phyloP scores from a whole-genome alignment of 805 yeast species.

The Candida andamanensis region DNA sequence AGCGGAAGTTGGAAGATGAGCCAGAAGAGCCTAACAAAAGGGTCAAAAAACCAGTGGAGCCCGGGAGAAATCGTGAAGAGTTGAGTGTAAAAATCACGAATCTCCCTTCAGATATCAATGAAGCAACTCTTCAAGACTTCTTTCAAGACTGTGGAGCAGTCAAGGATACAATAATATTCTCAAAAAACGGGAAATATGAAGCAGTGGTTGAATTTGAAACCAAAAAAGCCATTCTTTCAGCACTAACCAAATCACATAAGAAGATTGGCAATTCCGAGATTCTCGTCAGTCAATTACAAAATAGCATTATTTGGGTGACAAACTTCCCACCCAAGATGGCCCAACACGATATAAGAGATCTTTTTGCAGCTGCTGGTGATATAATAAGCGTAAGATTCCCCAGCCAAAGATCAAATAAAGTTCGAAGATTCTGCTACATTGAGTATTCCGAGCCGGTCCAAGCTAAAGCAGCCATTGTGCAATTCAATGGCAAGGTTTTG shows the following conservation, averaged over 20 bases:
- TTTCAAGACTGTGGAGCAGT: slow-evolving; percentile 62
- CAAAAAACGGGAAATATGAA: slow-evolving; percentile 12
- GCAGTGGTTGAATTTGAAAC: slow-evolving; percentile 58
- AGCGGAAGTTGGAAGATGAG: too few species aligned
- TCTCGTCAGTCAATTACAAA: slow-evolving; percentile 38
- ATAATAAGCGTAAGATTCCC: slow-evolving; percentile 59
- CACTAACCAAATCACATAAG: slow-evolving; percentile 57
- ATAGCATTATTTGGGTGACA: slow-evolving; percentile 64
- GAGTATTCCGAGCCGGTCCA: slow-evolving; percentile 44
- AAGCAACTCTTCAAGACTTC: slow-evolving; percentile 33
- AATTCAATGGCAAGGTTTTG: slow-evolving; percentile 34
- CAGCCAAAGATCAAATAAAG: slow-evolving; percentile 28
- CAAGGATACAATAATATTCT: slow-evolving; percentile 24
- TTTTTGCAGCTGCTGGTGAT: slow-evolving; percentile 39
- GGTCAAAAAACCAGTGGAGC: slow-evolving; percentile 1
- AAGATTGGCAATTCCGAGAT: slow-evolving; percentile 39
- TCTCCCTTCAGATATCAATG: slow-evolving; percentile 37
- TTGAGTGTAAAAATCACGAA: slow-evolving; percentile 50
- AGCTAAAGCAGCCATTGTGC: slow-evolving; percentile 40
- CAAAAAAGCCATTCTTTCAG: slow-evolving; percentile 47
- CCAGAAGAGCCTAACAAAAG: slow-evolving; percentile 2
- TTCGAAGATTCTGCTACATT: slow-evolving; percentile 67
- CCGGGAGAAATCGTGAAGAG: slow-evolving; percentile 58
- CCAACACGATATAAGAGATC: slow-evolving; percentile 28
- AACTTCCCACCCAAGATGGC: slow-evolving; percentile 61